Evolutionary conservation across 179 eudicot genomes (phyloP).

Genomic region (Drosera spatulata): DNA sequence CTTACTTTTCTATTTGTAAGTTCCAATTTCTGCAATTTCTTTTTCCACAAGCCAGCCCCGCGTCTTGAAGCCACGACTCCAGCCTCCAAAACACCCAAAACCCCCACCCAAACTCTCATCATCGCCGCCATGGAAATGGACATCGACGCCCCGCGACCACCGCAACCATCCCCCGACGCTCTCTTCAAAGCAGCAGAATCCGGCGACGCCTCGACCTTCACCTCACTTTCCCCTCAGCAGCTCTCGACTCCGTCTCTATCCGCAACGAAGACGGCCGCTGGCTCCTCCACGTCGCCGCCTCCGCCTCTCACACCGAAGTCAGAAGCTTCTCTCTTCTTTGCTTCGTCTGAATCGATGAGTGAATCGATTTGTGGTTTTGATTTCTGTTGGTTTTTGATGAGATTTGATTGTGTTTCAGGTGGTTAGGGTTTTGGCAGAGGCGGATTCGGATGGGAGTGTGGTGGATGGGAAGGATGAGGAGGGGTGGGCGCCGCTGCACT

Average conservation of each 20-base stretch:
- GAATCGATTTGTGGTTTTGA: no score
- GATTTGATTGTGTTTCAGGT: constrained; percentile 24
- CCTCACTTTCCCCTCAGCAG: constrained; percentile 39
- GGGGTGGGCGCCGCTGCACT: constrained; percentile 94
- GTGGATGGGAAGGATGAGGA: constrained; percentile 76
- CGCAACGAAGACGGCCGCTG: constrained; percentile 93
- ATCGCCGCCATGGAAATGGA: constrained; percentile 29
- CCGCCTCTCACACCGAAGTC: constrained; percentile 51
- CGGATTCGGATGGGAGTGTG: constrained; percentile 38
- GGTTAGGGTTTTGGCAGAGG: constrained; percentile 55
- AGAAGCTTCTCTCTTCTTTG: not conserved
- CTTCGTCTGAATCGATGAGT: not conserved
- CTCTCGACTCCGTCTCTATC: constrained; percentile 45
- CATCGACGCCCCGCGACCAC: constrained; percentile 14
- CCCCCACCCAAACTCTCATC: no score
- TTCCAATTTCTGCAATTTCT: no score
- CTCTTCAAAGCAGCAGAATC: constrained; percentile 80
- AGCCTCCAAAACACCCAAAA: no score
- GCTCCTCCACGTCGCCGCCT: constrained; percentile 83
- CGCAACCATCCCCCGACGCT: constrained; percentile 28
- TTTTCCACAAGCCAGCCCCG: no score
- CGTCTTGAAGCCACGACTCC: no score
- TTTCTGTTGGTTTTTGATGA: not conserved
- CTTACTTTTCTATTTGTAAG: no score
- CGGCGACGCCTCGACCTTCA: constrained; percentile 48